phyloP scores from a whole-genome alignment of 164 flowering plant species.

The Sextonia rubra region DNA sequence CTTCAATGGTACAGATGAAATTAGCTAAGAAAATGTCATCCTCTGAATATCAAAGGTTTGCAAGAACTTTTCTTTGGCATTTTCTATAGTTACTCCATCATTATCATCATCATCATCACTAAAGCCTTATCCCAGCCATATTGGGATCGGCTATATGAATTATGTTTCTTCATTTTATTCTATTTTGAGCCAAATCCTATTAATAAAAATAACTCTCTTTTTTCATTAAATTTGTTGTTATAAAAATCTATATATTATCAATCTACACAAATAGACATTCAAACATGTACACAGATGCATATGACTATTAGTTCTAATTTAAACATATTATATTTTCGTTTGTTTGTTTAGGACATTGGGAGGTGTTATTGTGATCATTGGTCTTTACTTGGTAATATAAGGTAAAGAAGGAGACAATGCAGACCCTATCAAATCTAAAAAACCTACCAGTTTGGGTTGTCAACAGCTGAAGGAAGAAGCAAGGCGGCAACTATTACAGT shows the following conservation, averaged over 20 bases:
- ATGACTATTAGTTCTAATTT: not conserved
- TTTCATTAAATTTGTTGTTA: no score
- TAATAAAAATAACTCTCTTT: not conserved
- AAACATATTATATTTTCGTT: not conserved
- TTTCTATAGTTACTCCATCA: not conserved
- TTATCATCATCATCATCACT: no score
- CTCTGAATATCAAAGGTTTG: not conserved
- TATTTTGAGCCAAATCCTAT: no score
- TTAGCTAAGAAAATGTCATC: no score
- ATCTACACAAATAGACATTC: not conserved
- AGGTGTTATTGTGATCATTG: constrained; percentile 51
- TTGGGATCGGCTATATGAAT: no score
- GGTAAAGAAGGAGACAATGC: constrained; percentile 64
- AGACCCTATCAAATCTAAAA: constrained; percentile 17
- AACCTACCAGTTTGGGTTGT: constrained; percentile 3
- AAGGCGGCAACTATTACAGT: constrained; percentile 5
- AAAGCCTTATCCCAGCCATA: no score
- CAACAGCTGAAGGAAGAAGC: constrained; percentile 19
- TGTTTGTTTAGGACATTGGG: constrained; percentile 55
- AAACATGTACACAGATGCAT: not conserved
- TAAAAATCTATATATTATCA: not conserved
- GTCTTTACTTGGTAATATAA: constrained; percentile 73
- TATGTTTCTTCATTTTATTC: no score
- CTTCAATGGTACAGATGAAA: no score
- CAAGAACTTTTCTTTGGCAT: not conserved